These are phyloP conservation scores for Aquilaria yunnanensis DNA, from an alignment of 345 rosid species.

Conservation along the genomic window DNA sequence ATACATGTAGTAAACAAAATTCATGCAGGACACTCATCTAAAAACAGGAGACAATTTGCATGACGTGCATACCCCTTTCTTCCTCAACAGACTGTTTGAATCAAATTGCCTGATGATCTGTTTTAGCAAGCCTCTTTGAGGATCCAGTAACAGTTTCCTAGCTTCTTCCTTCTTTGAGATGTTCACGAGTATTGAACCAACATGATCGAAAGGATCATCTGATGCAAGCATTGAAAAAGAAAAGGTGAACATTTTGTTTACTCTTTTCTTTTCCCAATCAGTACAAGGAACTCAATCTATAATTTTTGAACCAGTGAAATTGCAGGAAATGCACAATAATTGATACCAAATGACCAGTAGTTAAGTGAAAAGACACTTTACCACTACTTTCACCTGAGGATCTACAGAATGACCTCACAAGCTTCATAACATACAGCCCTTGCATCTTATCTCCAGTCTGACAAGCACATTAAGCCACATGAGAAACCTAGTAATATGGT, in stretches of 20 bases:
- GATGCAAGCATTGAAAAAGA: constrained; percentile 16
- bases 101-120: constrained; percentile 83
- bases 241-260: background rate
- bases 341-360: too few species aligned
- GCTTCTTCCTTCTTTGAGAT: constrained; percentile 82
- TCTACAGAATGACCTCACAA: constrained; percentile 84
- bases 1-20: too few species aligned
- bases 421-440: constrained; percentile 77
- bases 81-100: constrained; percentile 56
- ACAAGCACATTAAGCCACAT: constrained; percentile 16
- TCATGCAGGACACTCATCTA: too few species aligned
- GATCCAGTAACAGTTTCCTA: constrained; percentile 69
- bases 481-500: background rate
- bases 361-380: constrained; percentile 17
- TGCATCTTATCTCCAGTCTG: constrained; percentile 67
- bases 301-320: too few species aligned
- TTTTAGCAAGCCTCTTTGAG: constrained; percentile 70
- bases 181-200: constrained; percentile 86
- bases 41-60: too few species aligned
- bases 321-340: too few species aligned
- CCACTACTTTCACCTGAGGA: constrained; percentile 48
- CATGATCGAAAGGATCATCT: constrained; percentile 95
- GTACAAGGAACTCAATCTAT: too few species aligned
- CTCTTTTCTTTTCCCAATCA: too few species aligned
- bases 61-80: constrained; percentile 67